Evolutionary conservation across 805 yeast genomes (phyloP).

Genomic region (Kluyveromyces dobzhanskii): DNA sequence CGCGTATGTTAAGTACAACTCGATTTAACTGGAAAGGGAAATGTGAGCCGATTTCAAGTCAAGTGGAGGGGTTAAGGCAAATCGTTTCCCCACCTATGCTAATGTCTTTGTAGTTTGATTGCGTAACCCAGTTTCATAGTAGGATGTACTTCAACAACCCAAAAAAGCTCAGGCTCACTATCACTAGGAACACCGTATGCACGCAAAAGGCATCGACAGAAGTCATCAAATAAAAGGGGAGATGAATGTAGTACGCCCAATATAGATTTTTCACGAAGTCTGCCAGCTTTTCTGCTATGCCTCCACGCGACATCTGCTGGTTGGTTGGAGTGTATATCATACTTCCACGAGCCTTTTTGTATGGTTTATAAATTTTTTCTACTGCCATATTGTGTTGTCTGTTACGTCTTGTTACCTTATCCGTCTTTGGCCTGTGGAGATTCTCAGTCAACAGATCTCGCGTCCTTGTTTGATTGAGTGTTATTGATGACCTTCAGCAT

Average conservation of each 20-base stretch:
- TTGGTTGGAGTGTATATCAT: constrained; percentile 25
- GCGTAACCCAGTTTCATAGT: constrained; percentile 8
- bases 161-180: constrained; percentile 32
- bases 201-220: constrained; percentile 34
- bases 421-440: too few species aligned
- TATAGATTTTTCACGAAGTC: constrained; percentile 28
- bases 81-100: too few species aligned
- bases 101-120: too few species aligned
- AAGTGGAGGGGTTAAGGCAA: too few species aligned
- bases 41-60: too few species aligned
- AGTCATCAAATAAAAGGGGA: constrained; percentile 39
- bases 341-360: constrained; percentile 15
- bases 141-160: constrained; percentile 30
- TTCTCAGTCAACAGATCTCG: too few species aligned
- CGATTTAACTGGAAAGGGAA: too few species aligned
- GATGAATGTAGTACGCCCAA: constrained; percentile 38
- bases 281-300: constrained; percentile 20
- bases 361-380: constrained; percentile 3
- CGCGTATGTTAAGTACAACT: too few species aligned
- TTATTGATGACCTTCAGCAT: too few species aligned
- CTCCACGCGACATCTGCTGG: constrained; percentile 20
- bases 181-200: constrained; percentile 31
- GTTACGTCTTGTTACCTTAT: too few species aligned
- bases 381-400: background rate
- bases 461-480: too few species aligned